These are phyloP conservation scores for Setomelanomma holmii DNA, from an alignment of 2,329 filamentous ascomycete genomes.

Conservation along the genomic window DNA sequence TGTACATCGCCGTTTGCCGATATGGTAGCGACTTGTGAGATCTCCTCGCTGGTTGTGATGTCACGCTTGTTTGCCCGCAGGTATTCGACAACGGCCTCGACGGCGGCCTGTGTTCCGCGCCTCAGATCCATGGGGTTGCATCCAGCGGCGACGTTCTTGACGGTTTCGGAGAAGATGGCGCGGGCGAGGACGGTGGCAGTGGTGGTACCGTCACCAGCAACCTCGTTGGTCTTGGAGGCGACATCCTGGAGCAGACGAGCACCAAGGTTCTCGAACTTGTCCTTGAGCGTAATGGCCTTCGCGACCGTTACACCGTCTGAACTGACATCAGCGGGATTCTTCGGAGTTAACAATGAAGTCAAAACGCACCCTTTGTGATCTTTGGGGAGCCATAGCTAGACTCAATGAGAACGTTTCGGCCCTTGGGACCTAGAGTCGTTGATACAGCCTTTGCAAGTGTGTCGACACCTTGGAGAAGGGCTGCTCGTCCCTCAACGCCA, in stretches of 20 bases:
- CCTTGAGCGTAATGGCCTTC: slow-evolving; percentile 89
- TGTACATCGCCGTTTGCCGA: slow-evolving; percentile 96
- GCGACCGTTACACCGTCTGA: slow-evolving; percentile 62
- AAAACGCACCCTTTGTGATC: slow-evolving; percentile 89
- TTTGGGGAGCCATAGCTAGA: slow-evolving; percentile 98
- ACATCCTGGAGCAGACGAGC: slow-evolving; percentile 97
- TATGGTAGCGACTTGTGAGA: slow-evolving; percentile 98
- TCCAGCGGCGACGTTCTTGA: slow-evolving; percentile 98
- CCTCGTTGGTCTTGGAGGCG: slow-evolving; percentile 98
- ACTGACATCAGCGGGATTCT: slow-evolving; percentile 20
- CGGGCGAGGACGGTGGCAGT: slow-evolving; percentile 96
- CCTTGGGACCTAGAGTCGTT: slow-evolving; percentile 96
- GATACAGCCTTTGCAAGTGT: slow-evolving; percentile 95
- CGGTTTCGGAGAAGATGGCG: slow-evolving; percentile 99
- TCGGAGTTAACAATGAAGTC: background rate
- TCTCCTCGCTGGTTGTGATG: slow-evolving; percentile 96
- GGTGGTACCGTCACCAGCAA: slow-evolving; percentile 97
- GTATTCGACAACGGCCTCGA: slow-evolving; percentile 92
- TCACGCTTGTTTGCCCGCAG: slow-evolving; percentile 96
- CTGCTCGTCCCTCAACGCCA: slow-evolving; percentile 89
- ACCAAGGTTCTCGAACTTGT: slow-evolving; percentile 99
- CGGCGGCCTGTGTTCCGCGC: slow-evolving; percentile 94
- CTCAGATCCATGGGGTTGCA: slow-evolving; percentile 99
- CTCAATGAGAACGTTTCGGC: slow-evolving; percentile 97
- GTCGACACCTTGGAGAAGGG: slow-evolving; percentile 92